Evolutionary conservation across 805 yeast species (phyloP).

Genomic region (Candida awuae): DNA sequence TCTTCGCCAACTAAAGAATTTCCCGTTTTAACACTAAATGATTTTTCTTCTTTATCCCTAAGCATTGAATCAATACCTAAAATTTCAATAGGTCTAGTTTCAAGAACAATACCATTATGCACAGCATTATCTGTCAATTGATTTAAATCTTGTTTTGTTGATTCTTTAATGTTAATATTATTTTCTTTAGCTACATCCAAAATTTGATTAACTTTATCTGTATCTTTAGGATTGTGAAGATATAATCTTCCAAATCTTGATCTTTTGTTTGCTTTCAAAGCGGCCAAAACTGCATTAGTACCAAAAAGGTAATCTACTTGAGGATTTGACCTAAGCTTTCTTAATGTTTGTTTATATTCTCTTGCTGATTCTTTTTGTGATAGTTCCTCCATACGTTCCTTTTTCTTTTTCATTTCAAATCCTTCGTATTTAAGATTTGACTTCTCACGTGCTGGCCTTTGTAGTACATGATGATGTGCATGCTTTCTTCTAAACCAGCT

Average conservation of each 20-base stretch:
- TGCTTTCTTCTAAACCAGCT: slow-evolving; percentile 52
- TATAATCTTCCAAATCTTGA: slow-evolving; percentile 43
- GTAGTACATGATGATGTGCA: slow-evolving; percentile 58
- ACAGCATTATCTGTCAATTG: slow-evolving; percentile 56
- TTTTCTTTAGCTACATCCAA: slow-evolving; percentile 37
- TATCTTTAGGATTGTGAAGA: slow-evolving; percentile 32
- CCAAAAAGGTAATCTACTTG: slow-evolving; percentile 68
- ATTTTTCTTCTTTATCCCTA: background rate
- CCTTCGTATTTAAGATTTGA: slow-evolving; percentile 11
- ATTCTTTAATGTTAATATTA: slow-evolving; percentile 29
- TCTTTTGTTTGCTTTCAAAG: slow-evolving; percentile 50
- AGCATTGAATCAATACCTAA: slow-evolving; percentile 1
- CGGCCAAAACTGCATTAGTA: slow-evolving; percentile 65
- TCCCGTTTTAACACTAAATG: slow-evolving; percentile 1
- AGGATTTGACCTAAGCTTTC: slow-evolving; percentile 31
- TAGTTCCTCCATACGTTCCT: slow-evolving; percentile 12
- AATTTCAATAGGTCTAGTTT: slow-evolving; percentile 47
- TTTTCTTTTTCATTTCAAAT: slow-evolving; percentile 8
- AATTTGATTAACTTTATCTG: slow-evolving; percentile 33
- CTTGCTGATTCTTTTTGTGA: slow-evolving; percentile 5
- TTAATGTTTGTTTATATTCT: slow-evolving; percentile 14
- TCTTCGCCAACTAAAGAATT: background rate
- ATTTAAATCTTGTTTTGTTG: slow-evolving; percentile 47
- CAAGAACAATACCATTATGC: slow-evolving; percentile 74
- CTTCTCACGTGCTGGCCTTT: slow-evolving; percentile 24